A percentile compares a stretch with the other conserved stretches of the same genome.
phyloP scores from a whole-genome alignment of 106 monocot genomes.

The Apostasia ramifera region DNA sequence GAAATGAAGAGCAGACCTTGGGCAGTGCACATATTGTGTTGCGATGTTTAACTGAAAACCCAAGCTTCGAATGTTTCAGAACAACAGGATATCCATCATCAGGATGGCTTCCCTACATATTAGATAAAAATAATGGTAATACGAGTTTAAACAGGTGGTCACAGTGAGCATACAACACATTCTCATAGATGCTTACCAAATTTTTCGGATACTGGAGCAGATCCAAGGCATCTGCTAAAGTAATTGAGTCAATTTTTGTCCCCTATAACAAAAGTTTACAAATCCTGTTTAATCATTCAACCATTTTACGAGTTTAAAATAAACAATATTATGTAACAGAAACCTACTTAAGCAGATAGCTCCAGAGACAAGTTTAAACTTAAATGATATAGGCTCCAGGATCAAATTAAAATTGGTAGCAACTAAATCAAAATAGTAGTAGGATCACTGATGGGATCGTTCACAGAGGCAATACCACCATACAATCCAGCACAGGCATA shows the following conservation, averaged over 20 bases:
- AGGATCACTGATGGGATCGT: too few species aligned
- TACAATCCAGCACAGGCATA: too few species aligned
- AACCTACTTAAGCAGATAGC: too few species aligned
- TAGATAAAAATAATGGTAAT: not conserved
- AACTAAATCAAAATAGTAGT: too few species aligned
- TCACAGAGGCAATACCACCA: too few species aligned
- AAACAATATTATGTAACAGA: not conserved
- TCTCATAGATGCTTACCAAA: conserved; percentile 29
- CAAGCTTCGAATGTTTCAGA: conserved; percentile 56
- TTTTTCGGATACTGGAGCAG: conserved; percentile 50
- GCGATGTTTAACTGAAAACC: conserved; percentile 66
- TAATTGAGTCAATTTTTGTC: conserved; percentile 27
- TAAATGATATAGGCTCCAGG: not conserved
- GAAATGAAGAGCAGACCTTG: conserved; percentile 38
- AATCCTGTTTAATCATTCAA: not conserved
- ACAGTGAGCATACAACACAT: not conserved
- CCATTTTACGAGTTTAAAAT: not conserved
- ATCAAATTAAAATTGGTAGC: not conserved
- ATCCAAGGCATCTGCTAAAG: conserved; percentile 53
- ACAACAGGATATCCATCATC: conserved; percentile 61
- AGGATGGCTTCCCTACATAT: conserved; percentile 78
- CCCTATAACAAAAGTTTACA: not conserved
- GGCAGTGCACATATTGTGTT: conserved; percentile 57
- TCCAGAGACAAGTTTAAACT: not conserved
- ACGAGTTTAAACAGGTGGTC: not conserved